A percentile compares a stretch with the other conserved stretches of the same genome.
phyloP scores from a whole-genome alignment of 2,329 filamentous ascomycete species.

The Elsinoe perseae region DNA sequence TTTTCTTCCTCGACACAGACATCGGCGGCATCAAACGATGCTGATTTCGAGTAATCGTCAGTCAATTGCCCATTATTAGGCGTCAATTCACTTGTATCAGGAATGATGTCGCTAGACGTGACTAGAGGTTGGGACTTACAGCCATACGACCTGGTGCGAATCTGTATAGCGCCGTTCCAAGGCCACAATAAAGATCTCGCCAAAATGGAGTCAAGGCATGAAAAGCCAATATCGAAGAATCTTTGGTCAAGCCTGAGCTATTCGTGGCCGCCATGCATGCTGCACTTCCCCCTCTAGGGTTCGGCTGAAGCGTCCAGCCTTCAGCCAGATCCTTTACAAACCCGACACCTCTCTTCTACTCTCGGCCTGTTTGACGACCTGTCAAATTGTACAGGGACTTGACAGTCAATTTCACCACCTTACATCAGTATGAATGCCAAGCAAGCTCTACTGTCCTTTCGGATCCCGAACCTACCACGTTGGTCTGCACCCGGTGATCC shows the following conservation, averaged over 20 bases:
- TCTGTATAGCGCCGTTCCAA: no score
- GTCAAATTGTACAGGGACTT: not conserved
- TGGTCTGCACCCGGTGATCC: not conserved
- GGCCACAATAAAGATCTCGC: no score
- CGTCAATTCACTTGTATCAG: no score
- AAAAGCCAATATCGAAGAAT: not conserved
- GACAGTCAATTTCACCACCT: not conserved
- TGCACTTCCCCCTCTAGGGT: not conserved
- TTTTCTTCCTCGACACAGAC: not conserved
- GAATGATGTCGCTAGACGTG: no score
- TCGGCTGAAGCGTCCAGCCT: not conserved
- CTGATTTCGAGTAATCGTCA: no score
- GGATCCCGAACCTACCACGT: not conserved
- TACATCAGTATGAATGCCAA: not conserved
- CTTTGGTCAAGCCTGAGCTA: not conserved
- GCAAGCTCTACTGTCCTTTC: not conserved
- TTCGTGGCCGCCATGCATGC: not conserved
- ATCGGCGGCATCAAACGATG: no score
- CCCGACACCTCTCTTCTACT: not conserved
- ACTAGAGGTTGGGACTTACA: no score
- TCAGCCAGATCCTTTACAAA: not conserved
- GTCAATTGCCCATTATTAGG: no score
- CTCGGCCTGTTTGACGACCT: not conserved
- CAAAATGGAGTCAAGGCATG: not conserved
- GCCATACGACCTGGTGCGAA: no score